Evolutionary conservation across 2,329 filamentous ascomycete genomes (phyloP).

Genomic region (Stemphylium vesicarium): DNA sequence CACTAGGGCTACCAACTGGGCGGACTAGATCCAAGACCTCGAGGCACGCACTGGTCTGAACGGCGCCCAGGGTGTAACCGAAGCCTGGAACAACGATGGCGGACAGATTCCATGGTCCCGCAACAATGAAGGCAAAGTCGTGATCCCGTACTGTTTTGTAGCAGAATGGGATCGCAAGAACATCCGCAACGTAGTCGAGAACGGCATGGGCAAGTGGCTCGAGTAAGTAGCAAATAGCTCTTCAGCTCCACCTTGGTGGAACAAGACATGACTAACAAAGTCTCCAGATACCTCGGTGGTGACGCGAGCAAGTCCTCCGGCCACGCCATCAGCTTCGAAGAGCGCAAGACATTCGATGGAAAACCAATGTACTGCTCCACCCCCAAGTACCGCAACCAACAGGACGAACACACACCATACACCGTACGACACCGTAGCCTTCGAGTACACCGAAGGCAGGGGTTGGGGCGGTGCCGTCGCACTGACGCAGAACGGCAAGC

Average conservation of each 20-base stretch:
- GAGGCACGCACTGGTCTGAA: too few species aligned
- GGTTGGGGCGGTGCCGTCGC: conserved; percentile 2
- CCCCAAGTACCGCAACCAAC: not conserved
- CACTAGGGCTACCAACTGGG: not conserved
- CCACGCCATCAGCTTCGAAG: conserved; percentile 5
- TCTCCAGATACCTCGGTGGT: not conserved
- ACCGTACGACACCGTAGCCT: conserved; percentile 1
- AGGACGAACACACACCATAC: not conserved
- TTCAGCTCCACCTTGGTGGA: not conserved
- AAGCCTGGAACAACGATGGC: not conserved
- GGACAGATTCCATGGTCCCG: conserved; percentile 2
- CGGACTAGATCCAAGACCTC: not conserved
- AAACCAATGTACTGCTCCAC: not conserved
- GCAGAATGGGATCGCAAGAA: not conserved
- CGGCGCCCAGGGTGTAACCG: not conserved
- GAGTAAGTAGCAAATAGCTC: not conserved
- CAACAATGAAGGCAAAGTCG: not conserved
- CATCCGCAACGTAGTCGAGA: not conserved
- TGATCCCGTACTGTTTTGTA: conserved; percentile 4
- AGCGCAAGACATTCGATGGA: not conserved
- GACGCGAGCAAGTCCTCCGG: not conserved
- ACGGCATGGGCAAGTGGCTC: conserved; percentile 1
- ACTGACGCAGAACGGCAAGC: not conserved
- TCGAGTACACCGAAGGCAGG: not conserved
- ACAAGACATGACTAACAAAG: not conserved